Conservation (phyloP, 306 rosid genomes). For the Ceratonia siliqua region DNA sequence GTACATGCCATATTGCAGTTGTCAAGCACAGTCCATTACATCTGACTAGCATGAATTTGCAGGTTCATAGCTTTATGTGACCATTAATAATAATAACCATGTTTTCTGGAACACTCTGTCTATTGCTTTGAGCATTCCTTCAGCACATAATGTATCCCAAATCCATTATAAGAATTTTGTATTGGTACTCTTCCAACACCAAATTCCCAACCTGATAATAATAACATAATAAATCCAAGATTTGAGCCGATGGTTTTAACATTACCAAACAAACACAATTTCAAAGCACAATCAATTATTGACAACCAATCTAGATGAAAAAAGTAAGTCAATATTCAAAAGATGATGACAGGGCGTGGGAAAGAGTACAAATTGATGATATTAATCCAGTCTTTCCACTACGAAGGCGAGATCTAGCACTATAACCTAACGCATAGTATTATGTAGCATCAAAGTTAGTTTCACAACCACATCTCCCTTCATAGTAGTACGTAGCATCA, state of each 20-base stretch:
- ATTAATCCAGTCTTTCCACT: conserved; percentile 90
- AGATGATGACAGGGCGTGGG: conserved; percentile 1
- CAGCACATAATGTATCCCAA: too few species aligned
- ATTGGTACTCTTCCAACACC: too few species aligned
- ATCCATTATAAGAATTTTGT: too few species aligned
- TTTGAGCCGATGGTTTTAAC: conserved; percentile 18
- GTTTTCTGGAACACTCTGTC: too few species aligned
- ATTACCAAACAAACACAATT: conserved; percentile 16
- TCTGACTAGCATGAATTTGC: too few species aligned
- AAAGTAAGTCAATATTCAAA: conserved; percentile 24
- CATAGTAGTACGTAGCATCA: too few species aligned
- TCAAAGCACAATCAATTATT: conserved; percentile 20
- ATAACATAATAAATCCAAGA: conserved; percentile 15
- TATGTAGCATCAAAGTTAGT: conserved; percentile 92
- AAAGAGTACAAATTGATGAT: conserved; percentile 74
- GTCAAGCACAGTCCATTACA: too few species aligned
- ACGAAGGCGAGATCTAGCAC: conserved; percentile 91
- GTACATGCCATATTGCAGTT: too few species aligned
- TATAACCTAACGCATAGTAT: conserved; percentile 96
- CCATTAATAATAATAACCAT: too few species aligned
- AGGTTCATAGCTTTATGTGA: too few species aligned
- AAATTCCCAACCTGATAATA: conserved; percentile 83
- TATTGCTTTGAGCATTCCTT: too few species aligned
- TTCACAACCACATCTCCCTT: conserved; percentile 96
- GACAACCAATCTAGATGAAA: conserved; percentile 29